Percentiles rank a stretch among this genome's conserved stretches.
Conservation (phyloP, 208 protist genomes). For the Leishmania major region DNA sequence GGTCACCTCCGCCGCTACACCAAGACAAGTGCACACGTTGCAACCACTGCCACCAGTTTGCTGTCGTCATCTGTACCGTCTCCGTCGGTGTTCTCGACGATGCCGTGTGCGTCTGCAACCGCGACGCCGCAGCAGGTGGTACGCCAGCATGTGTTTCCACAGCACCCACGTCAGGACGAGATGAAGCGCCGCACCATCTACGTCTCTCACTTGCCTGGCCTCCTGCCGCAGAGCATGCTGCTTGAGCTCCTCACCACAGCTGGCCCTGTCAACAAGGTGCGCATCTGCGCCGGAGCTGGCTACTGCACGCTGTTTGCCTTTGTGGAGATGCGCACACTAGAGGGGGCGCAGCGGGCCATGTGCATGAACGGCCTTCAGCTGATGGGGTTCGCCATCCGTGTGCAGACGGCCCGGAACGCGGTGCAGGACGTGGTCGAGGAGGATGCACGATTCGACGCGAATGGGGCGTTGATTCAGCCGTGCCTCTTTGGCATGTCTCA, state of each 20-base stretch:
- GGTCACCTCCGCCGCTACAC: slow-evolving; percentile 60
- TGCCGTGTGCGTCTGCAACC: slow-evolving; percentile 5
- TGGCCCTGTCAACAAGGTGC: slow-evolving; percentile 79
- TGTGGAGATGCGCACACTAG: slow-evolving; percentile 78
- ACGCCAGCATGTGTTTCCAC: slow-evolving; percentile 1
- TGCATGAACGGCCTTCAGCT: slow-evolving; percentile 62
- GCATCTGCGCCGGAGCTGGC: slow-evolving; percentile 65
- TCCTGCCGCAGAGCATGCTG: slow-evolving; percentile 60
- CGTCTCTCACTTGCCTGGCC: slow-evolving; percentile 69
- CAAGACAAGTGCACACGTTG: slow-evolving; percentile 31
- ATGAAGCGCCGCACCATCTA: slow-evolving; percentile 75
- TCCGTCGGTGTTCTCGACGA: slow-evolving; percentile 17
- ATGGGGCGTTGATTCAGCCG: slow-evolving; percentile 37
- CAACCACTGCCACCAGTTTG: not conserved
- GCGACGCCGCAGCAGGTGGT: not conserved
- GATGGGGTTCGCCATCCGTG: slow-evolving; percentile 62
- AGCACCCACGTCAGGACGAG: slow-evolving; percentile 31
- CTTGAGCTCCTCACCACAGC: slow-evolving; percentile 57
- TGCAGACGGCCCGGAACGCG: slow-evolving; percentile 75
- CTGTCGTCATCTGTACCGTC: not conserved
- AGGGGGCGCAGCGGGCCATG: slow-evolving; percentile 50
- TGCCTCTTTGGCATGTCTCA: slow-evolving; percentile 67
- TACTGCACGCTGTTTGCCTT: slow-evolving; percentile 83
- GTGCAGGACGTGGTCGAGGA: slow-evolving; percentile 77
- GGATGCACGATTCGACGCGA: slow-evolving; percentile 53